Conservation (phyloP, 1,284 basidiomycete species). For the Ceratobasidium sp. region DNA sequence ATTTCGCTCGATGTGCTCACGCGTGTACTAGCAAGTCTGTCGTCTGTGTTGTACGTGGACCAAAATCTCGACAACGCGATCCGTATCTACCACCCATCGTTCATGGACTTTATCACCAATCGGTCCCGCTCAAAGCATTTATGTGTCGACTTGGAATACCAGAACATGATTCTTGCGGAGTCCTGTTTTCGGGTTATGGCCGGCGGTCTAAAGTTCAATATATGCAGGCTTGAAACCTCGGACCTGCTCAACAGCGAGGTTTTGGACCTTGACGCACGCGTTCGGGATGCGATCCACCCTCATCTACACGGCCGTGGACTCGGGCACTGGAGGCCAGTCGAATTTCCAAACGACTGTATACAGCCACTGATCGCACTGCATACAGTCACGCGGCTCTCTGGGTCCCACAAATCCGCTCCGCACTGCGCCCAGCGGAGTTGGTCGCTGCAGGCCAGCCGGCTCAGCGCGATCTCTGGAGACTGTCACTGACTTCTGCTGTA, state of each 20-base stretch:
- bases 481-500: no score
- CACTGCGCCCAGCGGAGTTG: no score
- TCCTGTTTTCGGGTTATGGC: constrained; percentile 13
- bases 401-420: no score
- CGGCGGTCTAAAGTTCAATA: constrained; percentile 2
- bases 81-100: constrained; percentile 40
- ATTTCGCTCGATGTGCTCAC: no score
- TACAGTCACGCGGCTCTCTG: no score
- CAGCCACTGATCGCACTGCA: no score
- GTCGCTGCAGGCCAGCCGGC: no score
- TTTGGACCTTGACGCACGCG: background rate
- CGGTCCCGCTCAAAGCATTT: background rate
- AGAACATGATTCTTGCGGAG: constrained; percentile 9
- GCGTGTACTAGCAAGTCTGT: background rate
- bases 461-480: no score
- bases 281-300: background rate
- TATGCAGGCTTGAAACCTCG: constrained; percentile 27
- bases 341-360: no score
- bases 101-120: background rate
- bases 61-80: background rate
- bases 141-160: background rate
- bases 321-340: no score
- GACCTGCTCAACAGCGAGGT: constrained; percentile 15
- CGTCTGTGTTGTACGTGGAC: constrained; percentile 29
- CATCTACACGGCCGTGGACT: background rate